Base-by-base conservation (phyloP, 2,329 filamentous ascomycete genomes). In the Dactylellina sp. region DNA sequence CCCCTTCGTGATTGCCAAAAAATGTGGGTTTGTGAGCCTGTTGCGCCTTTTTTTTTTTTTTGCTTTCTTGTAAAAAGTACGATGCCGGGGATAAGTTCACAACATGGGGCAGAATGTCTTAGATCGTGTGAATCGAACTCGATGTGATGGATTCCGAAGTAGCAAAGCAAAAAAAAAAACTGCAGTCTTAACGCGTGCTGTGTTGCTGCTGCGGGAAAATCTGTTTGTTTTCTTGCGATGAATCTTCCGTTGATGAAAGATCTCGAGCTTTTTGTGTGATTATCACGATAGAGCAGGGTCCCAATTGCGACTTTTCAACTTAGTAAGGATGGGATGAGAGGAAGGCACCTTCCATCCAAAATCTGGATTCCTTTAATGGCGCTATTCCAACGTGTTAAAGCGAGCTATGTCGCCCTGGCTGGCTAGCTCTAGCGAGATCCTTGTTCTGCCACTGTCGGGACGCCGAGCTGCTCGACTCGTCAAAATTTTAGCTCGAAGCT, bases 241-340 rank as follows among this genome's bases (percentile, higher is more conserved):
- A n/a, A n/a, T n/a, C n/a, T n/a, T n/a, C n/a, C n/a, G n/a, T n/a
- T 70, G 55, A 61, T 47, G 55, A 70, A 46, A 70, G 47, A 57
- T 61, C 56, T 55, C 39, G 28, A 39, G 25, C 11, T 18, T 55
- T 70, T 70, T 70, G 64, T 70, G 64, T 70, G 46, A 70, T 68
- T 70, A 56, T 74, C 53, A 62, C 68, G 68, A 65, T 59, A 72
- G 53, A 57, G 55, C 68, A 72, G 52, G 68, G 66, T 56, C n/a
- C 25, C 63, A 47, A 72, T 74, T 74, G 70, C 70, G 70, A 66
- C 47, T 74, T 46, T 44, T 46, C 37, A 22, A 47, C 28, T 47
- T 28, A 22, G 2, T 2, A 18, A 25, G 14, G 24, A 18, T 7
- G 3, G 5, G 9, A 40, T 14, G 42, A 7, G 25, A 1, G 14